Conservation (phyloP, 192 early-diverging fungal genomes). For the Coemansia sp. region DNA sequence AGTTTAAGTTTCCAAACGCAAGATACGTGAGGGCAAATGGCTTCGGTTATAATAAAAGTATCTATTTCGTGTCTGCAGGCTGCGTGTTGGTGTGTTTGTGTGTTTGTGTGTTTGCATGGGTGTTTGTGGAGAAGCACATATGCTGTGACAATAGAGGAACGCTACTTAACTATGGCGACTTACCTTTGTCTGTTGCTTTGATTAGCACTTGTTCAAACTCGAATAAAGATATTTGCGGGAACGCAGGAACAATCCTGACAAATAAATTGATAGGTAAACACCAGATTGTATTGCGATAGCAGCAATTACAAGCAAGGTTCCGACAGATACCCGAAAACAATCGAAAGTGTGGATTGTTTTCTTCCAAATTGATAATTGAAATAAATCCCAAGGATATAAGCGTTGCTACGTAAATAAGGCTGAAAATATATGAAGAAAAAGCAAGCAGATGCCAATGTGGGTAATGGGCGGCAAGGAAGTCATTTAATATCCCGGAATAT, state of each 20-base stretch:
- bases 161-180: not conserved
- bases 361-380: not conserved
- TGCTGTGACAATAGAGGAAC: not conserved
- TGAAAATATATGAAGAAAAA: not conserved
- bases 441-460: not conserved
- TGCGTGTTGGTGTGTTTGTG: not conserved
- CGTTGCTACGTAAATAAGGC: not conserved
- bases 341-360: not conserved
- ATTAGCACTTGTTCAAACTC: not conserved
- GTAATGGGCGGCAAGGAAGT: too few species aligned
- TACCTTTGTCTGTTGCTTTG: constrained; percentile 6
- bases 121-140: not conserved
- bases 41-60: not conserved
- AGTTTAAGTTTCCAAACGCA: not conserved
- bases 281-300: not conserved
- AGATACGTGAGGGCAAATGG: not conserved
- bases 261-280: not conserved
- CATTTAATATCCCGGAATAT: not conserved
- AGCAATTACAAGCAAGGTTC: not conserved
- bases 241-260: constrained; percentile 1
- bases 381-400: not conserved
- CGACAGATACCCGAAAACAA: not conserved
- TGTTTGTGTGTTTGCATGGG: not conserved
- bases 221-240: not conserved
- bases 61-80: not conserved